phyloP scores from a whole-genome alignment of 2,329 filamentous ascomycete genomes.

The Alternaria sp. region DNA sequence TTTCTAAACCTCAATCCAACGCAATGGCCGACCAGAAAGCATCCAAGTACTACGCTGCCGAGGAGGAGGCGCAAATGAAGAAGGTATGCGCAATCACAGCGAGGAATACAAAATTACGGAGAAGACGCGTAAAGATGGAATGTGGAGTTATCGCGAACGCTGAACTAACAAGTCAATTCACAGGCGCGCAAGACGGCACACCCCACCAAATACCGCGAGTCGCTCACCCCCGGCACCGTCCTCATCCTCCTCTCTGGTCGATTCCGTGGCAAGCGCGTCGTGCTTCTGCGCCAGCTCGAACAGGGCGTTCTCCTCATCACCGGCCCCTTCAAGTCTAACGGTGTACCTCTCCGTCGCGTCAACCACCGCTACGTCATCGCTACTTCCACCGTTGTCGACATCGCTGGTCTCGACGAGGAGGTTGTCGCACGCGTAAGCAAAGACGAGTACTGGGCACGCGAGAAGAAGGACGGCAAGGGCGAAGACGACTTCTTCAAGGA shows the following conservation, averaged over 20 bases:
- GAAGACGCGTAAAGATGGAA: background rate
- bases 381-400: conserved; percentile 82
- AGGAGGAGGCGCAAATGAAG: conserved; percentile 88
- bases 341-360: conserved; percentile 91
- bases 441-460: conserved; percentile 92
- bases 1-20: background rate
- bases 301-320: conserved; percentile 98
- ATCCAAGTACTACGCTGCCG: conserved; percentile 97
- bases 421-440: conserved; percentile 77
- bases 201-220: conserved; percentile 84
- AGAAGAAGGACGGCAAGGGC: conserved; percentile 90
- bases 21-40: conserved; percentile 71
- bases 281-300: conserved; percentile 94
- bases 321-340: conserved; percentile 99
- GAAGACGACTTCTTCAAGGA: conserved; percentile 99
- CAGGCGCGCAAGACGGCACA: conserved; percentile 95
- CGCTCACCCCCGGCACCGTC: conserved; percentile 91
- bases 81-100: conserved; percentile 74
- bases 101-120: background rate
- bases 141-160: background rate
- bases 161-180: conserved; percentile 25
- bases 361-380: conserved; percentile 94
- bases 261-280: conserved; percentile 99
- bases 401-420: conserved; percentile 77
- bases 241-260: conserved; percentile 98